Evolutionary conservation across 2,329 filamentous ascomycete species (phyloP).

Genomic region (Lojkania enalia): DNA sequence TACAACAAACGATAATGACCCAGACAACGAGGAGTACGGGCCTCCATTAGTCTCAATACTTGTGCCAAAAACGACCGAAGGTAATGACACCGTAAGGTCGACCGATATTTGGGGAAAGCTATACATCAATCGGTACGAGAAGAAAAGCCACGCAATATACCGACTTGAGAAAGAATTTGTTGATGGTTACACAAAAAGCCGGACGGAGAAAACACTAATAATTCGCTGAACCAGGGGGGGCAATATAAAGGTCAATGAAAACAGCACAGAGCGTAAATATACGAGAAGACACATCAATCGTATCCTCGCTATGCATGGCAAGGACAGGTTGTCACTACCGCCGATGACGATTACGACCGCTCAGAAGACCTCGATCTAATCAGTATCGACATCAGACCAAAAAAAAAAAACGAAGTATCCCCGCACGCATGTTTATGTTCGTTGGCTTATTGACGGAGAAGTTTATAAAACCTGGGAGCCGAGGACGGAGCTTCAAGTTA

Average conservation of each 20-base stretch:
- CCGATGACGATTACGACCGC: background rate
- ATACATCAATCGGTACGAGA: conserved; percentile 1
- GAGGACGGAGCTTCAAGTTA: conserved; percentile 3
- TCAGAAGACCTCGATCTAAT: conserved; percentile 5
- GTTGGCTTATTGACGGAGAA: conserved; percentile 3
- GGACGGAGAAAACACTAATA: conserved; percentile 2
- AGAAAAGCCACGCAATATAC: conserved; percentile 2
- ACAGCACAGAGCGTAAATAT: conserved; percentile 5
- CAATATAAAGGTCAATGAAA: conserved; percentile 2
- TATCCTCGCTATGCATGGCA: conserved; percentile 1
- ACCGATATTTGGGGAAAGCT: conserved; percentile 2
- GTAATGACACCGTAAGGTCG: background rate
- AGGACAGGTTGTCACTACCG: conserved; percentile 1
- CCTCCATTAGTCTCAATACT: background rate
- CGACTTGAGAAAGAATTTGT: conserved; percentile 2
- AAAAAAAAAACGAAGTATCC: conserved; percentile 5
- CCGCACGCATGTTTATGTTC: conserved; percentile 2
- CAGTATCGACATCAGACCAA: background rate
- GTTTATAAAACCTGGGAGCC: conserved; percentile 2
- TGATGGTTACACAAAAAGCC: conserved; percentile 3
- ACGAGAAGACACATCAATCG: conserved; percentile 3
- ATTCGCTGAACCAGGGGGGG: background rate
- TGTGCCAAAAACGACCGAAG: conserved; percentile 1
- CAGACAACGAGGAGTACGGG: conserved; percentile 1
- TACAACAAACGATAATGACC: conserved; percentile 1